Conservation (phyloP, 2,329 filamentous ascomycete species). For the Epichloe festucae region DNA sequence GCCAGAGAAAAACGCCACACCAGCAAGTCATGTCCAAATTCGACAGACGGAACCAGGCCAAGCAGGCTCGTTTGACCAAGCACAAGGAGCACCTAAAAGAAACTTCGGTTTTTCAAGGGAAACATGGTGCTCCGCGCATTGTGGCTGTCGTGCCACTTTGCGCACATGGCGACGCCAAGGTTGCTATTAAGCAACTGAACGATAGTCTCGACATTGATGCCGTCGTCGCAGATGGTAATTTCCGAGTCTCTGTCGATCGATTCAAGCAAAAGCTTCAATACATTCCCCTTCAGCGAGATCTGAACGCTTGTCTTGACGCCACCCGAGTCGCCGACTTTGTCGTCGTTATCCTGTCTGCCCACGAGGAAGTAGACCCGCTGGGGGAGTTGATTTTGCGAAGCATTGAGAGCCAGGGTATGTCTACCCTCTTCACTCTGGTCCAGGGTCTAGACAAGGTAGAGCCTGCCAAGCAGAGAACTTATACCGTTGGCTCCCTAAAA, state of each 20-base stretch:
- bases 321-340: slow-evolving; percentile 86
- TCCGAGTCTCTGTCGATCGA: slow-evolving; percentile 63
- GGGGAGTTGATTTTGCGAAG: slow-evolving; percentile 77
- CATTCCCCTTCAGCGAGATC: slow-evolving; percentile 57
- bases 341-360: slow-evolving; percentile 68
- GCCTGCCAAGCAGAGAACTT: slow-evolving; percentile 62
- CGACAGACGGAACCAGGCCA: slow-evolving; percentile 86
- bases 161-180: slow-evolving; percentile 51
- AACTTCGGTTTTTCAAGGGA: slow-evolving; percentile 70
- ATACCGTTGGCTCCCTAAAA: slow-evolving; percentile 70
- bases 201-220: slow-evolving; percentile 65
- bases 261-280: slow-evolving; percentile 96
- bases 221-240: slow-evolving; percentile 44
- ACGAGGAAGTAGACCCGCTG: slow-evolving; percentile 69
- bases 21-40: slow-evolving; percentile 97
- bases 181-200: slow-evolving; percentile 60
- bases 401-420: slow-evolving; percentile 88
- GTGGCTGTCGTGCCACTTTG: slow-evolving; percentile 82
- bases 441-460: slow-evolving; percentile 69
- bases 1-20: slow-evolving; percentile 73
- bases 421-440: slow-evolving; percentile 77
- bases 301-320: slow-evolving; percentile 70
- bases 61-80: slow-evolving; percentile 76
- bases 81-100: slow-evolving; percentile 71
- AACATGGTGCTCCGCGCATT: slow-evolving; percentile 74